Base-by-base conservation (phyloP, 306 rosid species). In the Adenanthera pavonina region DNA sequence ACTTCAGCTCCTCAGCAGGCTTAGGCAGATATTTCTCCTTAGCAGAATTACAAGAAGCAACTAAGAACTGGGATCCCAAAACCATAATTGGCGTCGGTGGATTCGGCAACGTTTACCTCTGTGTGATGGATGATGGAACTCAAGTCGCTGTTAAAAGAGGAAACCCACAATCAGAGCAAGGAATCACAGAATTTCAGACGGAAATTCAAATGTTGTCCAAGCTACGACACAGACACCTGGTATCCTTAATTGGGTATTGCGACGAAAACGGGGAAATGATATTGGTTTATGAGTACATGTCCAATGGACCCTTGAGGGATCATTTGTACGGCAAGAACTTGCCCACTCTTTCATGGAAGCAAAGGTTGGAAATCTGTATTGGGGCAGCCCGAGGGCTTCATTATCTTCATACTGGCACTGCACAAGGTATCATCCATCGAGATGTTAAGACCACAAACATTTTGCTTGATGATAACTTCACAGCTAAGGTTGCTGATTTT, bases 401-500 rank as follows among this genome's bases (percentile, higher is more conserved):
- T 40, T 85, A 85, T 64, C 88, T 85, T 34, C 86, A 85, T 69
- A 85, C 88, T 1, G 88, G 88, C 52, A 82, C 88, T 0, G 65
- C 86, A 30, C 88, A 85, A 53, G 88, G 88, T n/a, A 85, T 85
- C 47, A 85, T 85, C 47, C 88, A 85, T 25, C 86, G 86, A 33
- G 88, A 85, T 69, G 88, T 85, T 8, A 85, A 85, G 68, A 85
- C 86, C 60, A 85, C 88, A 9, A 85, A 85, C 65, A 85, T 82
- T 51, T 35, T 85, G 54, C 84, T 82, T 3, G 88, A 85, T 13
- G 84, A 85, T 2, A 78, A 44, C 47, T 78, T 85, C 79, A 85
- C 84, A 2, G 86, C 88, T 69, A 85, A 85, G 43, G 84, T 85
- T n/a, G 77, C 88, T 11, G 88, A 85, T 61, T 85, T 85, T 34